These are phyloP conservation scores for Rhodocollybia butyracea DNA, from an alignment of 768 basidiomycete genomes.

Conservation along the genomic window DNA sequence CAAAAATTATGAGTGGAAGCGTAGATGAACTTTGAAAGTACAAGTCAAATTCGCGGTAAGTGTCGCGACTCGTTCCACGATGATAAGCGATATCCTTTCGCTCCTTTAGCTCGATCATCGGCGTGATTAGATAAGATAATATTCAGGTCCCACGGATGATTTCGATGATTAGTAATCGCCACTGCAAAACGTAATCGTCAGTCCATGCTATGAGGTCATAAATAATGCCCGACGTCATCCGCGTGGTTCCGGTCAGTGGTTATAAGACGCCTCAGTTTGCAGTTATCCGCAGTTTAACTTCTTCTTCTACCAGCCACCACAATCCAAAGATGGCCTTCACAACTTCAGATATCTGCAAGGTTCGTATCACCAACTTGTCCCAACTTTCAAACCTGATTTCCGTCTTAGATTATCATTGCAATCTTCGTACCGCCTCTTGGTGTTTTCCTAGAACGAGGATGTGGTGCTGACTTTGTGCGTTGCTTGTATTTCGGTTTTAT, in stretches of 20 bases:
- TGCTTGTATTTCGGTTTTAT: background rate
- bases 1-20: conserved; percentile 58
- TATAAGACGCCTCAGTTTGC: too few relatives aligned
- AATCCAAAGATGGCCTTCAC: conserved; percentile 43
- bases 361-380: conserved; percentile 23
- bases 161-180: background rate
- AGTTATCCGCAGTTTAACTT: background rate
- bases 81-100: conserved; percentile 39
- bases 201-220: background rate
- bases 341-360: conserved; percentile 75
- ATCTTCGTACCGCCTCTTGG: conserved; percentile 79
- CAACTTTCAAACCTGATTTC: conserved; percentile 3
- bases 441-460: conserved; percentile 88
- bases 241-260: background rate
- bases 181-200: conserved; percentile 10
- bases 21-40: conserved; percentile 31
- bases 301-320: background rate
- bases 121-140: background rate
- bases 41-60: conserved; percentile 52
- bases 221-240: background rate
- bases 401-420: conserved; percentile 51
- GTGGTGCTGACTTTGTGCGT: conserved; percentile 70
- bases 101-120: conserved; percentile 20
- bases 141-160: background rate
- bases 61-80: conserved; percentile 18